A percentile compares a stretch with the other conserved stretches of the same genome.
These are phyloP conservation scores for Alternaria alternata DNA, from an alignment of 2,329 filamentous ascomycete genomes.

Conservation along the genomic window DNA sequence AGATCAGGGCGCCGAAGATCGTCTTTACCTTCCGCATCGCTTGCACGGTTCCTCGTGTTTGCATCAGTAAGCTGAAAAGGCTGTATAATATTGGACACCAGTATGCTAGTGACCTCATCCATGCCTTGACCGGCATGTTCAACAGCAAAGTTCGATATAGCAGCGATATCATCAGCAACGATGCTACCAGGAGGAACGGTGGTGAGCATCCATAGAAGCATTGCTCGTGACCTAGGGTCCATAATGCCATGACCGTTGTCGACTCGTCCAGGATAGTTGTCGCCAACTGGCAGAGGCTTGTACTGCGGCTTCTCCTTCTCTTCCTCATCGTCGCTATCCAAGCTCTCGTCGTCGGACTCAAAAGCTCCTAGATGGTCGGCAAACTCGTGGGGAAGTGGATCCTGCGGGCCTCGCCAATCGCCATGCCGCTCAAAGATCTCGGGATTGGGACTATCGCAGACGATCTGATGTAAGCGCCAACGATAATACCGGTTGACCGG, in stretches of 20 bases:
- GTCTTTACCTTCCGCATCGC: slow-evolving; percentile 30
- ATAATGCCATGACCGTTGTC: slow-evolving; percentile 42
- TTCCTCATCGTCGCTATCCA: slow-evolving; percentile 76
- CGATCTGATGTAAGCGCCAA: slow-evolving; percentile 86
- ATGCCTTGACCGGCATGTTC: slow-evolving; percentile 84
- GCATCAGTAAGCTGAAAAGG: slow-evolving; percentile 78
- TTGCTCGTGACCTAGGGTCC: slow-evolving; percentile 59
- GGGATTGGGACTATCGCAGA: slow-evolving; percentile 62
- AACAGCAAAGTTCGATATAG: slow-evolving; percentile 87
- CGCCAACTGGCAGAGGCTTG: slow-evolving; percentile 36
- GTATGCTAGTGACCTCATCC: slow-evolving; percentile 89
- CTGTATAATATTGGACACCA: slow-evolving; percentile 80
- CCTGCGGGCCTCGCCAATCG: slow-evolving; percentile 78
- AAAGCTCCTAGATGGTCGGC: slow-evolving; percentile 79
- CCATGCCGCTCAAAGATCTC: slow-evolving; percentile 40
- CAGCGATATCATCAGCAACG: slow-evolving; percentile 83
- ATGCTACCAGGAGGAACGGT: slow-evolving; percentile 78
- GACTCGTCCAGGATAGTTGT: slow-evolving; percentile 39
- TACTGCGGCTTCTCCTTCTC: slow-evolving; percentile 36
- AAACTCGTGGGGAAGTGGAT: slow-evolving; percentile 81
- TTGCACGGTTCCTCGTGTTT: slow-evolving; percentile 62
- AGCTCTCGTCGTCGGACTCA: slow-evolving; percentile 59
- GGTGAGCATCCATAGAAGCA: slow-evolving; percentile 82
- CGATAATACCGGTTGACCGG: slow-evolving; percentile 87
- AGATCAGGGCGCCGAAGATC: slow-evolving; percentile 31